Base-by-base conservation (phyloP, 441 rosid genomes). In the Populus trichocarpa region DNA sequence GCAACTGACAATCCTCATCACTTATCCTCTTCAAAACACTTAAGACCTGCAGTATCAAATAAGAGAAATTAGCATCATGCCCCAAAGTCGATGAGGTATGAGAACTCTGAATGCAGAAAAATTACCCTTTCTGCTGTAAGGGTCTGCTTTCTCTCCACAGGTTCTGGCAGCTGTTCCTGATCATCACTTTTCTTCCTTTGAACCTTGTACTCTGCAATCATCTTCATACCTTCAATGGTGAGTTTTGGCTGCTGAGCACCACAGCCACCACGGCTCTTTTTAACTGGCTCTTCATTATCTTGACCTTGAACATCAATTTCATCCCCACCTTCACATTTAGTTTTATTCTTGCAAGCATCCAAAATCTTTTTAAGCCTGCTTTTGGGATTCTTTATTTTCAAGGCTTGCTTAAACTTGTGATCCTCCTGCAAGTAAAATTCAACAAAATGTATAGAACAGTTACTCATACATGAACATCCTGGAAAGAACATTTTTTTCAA, bases 191-290 rank as follows among this genome's bases (percentile, higher is more conserved):
- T 96, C 89, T 94, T 96, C 84, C 91, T 93, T 73, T 86, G 87
- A 8, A 84, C 87, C 87, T 94, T 94, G 74, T 92, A 96, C 81
- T 91, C 99, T 0, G 99, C 98, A 85, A 91, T 85, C 93, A 97
- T 92, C 88, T 97, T 94, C 98, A 97, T 94, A 71, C 98, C 99
- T 85, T 97, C 99, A 79, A 95, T 92, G 46, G 92, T 92, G 50
- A 97, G 81, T 87, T 92, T 96, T 75, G 98, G 98, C 78, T 90
- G 93, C 84, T 84, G 88, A 66, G 91, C 89, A 79, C 94, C 92
- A 78, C 99, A 95, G 67, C 99, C 99, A 82, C 96, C 97, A 59
- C 91, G 94, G 72, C 86, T 87, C 86, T 97, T 97, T 75, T 92
- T 97, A 13, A 88, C 90, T 32, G 97, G 93, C 81, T 90, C 98